phyloP scores from a whole-genome alignment of 2,329 filamentous ascomycete species.

The Hypoxylon sp. region DNA sequence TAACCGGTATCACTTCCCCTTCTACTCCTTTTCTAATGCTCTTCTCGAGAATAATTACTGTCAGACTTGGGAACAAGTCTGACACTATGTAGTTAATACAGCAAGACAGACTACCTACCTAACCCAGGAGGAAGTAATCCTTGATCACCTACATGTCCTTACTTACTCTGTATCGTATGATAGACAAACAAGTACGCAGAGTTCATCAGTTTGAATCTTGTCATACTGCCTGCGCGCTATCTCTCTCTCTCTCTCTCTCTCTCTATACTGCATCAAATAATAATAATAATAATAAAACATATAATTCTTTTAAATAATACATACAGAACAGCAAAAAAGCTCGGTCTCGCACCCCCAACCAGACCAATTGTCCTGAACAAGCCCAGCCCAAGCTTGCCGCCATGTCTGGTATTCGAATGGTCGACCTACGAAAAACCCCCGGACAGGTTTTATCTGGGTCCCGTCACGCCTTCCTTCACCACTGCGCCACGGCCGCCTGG shows the following conservation, averaged over 20 bases:
- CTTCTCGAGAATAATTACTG: not conserved
- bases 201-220: too few relatives aligned
- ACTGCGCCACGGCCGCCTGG: not conserved
- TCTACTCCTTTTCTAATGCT: not conserved
- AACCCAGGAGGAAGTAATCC: too few relatives aligned
- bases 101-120: too few relatives aligned
- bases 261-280: too few relatives aligned
- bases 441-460: not conserved
- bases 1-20: not conserved
- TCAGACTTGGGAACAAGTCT: not conserved
- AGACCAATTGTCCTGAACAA: not conserved
- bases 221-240: too few relatives aligned
- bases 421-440: constrained; percentile 5
- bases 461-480: not conserved
- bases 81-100: too few relatives aligned
- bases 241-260: too few relatives aligned
- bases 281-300: not conserved
- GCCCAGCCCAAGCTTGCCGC: not conserved
- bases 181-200: too few relatives aligned
- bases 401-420: not conserved
- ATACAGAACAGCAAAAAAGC: not conserved
- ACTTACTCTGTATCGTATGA: too few relatives aligned
- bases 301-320: not conserved
- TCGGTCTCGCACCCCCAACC: not conserved
- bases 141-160: not conserved